These are phyloP conservation scores for Hanseniaspora lachancei DNA, from an alignment of 805 yeast genomes.

Conservation along the genomic window DNA sequence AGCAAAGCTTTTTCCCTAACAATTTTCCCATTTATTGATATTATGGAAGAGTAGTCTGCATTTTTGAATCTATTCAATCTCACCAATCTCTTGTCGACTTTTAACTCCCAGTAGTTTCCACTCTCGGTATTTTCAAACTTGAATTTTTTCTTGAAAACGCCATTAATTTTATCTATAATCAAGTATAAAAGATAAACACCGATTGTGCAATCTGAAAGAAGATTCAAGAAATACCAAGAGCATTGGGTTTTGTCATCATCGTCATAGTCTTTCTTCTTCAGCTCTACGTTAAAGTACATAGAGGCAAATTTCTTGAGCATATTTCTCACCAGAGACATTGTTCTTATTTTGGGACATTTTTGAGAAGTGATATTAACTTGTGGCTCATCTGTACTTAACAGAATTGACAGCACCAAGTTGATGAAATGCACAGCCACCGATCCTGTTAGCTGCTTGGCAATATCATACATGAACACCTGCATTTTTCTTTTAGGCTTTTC, in stretches of 20 bases:
- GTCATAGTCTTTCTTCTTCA: constrained; percentile 15
- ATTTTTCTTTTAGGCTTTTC: constrained; percentile 82
- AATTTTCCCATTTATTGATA: constrained; percentile 7
- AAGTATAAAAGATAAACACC: constrained; percentile 76
- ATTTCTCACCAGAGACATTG: background rate
- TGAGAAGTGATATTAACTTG: background rate
- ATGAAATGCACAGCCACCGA: constrained; percentile 72
- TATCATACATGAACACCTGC: constrained; percentile 82
- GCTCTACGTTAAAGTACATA: background rate
- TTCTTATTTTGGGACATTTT: background rate
- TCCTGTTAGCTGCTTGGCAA: constrained; percentile 78
- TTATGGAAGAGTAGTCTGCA: constrained; percentile 6
- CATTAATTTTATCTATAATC: constrained; percentile 40
- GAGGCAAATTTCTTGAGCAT: background rate
- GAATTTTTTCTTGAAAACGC: constrained; percentile 23
- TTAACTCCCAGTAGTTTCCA: constrained; percentile 29
- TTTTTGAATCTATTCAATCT: background rate
- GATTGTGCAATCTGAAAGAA: constrained; percentile 80
- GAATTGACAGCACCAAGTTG: constrained; percentile 57
- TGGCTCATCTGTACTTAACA: constrained; percentile 30
- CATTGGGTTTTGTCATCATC: constrained; percentile 58
- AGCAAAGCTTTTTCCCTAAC: background rate
- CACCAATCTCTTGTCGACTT: constrained; percentile 5
- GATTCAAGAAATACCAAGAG: constrained; percentile 85
- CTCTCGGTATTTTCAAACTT: constrained; percentile 33